Base-by-base conservation (phyloP, 2,329 filamentous ascomycete genomes). In the Diaporthe sp. region DNA sequence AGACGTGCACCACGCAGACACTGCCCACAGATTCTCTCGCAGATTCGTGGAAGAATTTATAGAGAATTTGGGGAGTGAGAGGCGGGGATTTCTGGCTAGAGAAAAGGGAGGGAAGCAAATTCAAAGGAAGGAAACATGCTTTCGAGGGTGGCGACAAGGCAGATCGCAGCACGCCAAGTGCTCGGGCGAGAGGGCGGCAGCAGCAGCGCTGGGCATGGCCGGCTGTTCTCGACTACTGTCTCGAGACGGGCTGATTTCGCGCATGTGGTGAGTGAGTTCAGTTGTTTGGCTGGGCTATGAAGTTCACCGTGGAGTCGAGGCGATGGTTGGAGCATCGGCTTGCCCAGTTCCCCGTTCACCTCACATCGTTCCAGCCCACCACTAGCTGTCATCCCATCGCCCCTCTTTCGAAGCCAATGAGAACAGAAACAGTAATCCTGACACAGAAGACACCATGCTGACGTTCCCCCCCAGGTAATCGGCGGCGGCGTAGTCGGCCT, bases 401-500 rank as follows among this genome's bases (percentile, higher is more conserved):
- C 3, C 5, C 51, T 10, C 22, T 19, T 57, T 19, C 4, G 19
- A 8, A 42, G 25, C 57, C 31, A 46, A 59, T n/a, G 12, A 25
- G 13, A 31, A 31, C 46, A 13, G 51, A 6, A 17, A 37, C 57
- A 2, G 4, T 2, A 1, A 9, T 7, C 8, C 42, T 55, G n/a
- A 25, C 42, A 55, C 10, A 28, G 15, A 25, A 22, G 39, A 46
- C 22, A 61, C 15, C 42, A 74, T 19, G 12, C 59, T 72, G 8
- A 58, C 28, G 78, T 65, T 77, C 53, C 4, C 75, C 77, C 51
- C 25, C 77, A 90, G 87, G 86, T 92, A 46, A 87, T 92, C 73
- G 90, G 90, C 78, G 90, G 87, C 78, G 90, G 90, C 78, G 89
- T 94, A 0, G 93, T 98, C 49, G 96, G 96, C 15, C 90, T 98